Evolutionary conservation across 176 grass and related monocot species (phyloP), one percentile per base, ranked within the genome.

Genomic region (Carex littledalei): DNA sequence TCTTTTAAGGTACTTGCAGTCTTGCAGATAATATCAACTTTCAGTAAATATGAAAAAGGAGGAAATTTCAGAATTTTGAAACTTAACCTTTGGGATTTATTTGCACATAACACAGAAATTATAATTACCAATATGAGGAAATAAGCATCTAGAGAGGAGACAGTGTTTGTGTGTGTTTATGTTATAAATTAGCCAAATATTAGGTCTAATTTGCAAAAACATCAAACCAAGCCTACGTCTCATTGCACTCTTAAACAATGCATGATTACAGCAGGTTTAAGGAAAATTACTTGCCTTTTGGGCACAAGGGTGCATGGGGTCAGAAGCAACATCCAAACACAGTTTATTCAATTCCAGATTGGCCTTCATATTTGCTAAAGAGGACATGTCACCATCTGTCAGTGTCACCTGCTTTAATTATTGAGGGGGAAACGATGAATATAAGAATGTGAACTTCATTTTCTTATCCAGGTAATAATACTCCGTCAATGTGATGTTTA

Each of bases 361-460:
- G 62, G 61, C 49, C 81, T 90, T 95, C 95, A 98, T 90, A 84
- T 98, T 98, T 22, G 21, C 66, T 62, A 98, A 87, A 88, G 93
- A 90, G 57, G 85, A 93, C 67, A 85, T 58, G 65, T 94, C 91
- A 84, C 93, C 95, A 89, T 98, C 95, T 32, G 91, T 92, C 78
- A 98, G 95, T 90, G 91, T 84, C 81, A 98, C 91, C 95, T 98
- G 86, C 75, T 85, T 81, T 84, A 54, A 22, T 41, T 78, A 41
- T 47, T 63, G 52, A 12, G 31, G 26, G 41, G 47, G 17, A 58
- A 66, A 56, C 32, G 7, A 16, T 11, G 29, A 77, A 57, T 15
- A 56, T 18, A 55, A 53, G 34, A 55, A 72, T 20, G 20, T 14
- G 12, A 49, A 74, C 43, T 52, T 50, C 18, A 6, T 50, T 50